phyloP scores from a whole-genome alignment of 2,329 filamentous ascomycete species.

The Colletotrichum eremochloae region DNA sequence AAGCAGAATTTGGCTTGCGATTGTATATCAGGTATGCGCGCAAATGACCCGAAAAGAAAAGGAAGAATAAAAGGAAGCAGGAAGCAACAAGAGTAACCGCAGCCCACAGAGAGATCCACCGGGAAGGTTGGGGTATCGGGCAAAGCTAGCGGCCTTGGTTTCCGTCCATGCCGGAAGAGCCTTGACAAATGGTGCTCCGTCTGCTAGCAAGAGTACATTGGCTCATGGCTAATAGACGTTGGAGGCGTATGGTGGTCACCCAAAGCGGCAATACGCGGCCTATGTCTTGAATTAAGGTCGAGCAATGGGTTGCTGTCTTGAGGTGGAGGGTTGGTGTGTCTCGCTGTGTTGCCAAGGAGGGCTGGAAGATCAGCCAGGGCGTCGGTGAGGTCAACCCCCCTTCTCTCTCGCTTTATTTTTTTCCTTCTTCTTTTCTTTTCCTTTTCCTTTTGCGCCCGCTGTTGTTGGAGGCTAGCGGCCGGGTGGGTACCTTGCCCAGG shows the following conservation, averaged over 20 bases:
- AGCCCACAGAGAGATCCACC: not conserved
- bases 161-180: constrained; percentile 9
- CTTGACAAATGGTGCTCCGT: not conserved
- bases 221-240: not conserved
- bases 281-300: not conserved
- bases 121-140: constrained; percentile 12
- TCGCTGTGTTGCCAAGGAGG: not conserved
- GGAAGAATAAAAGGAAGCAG: not conserved
- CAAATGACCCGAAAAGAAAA: not conserved
- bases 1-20: not conserved
- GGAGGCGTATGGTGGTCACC: not conserved
- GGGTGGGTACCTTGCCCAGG: not conserved
- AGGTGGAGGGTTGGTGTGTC: not conserved
- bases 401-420: not conserved
- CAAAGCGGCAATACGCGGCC: not conserved
- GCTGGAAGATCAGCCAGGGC: not conserved
- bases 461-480: not conserved
- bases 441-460: not conserved
- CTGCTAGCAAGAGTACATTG: not conserved
- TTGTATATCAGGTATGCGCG: not conserved
- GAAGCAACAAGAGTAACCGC: not conserved
- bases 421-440: not conserved
- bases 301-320: not conserved
- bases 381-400: not conserved
- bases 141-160: constrained; percentile 34